phyloP scores from a whole-genome alignment of 2,329 filamentous ascomycete genomes.

The Botrytis medusae region DNA sequence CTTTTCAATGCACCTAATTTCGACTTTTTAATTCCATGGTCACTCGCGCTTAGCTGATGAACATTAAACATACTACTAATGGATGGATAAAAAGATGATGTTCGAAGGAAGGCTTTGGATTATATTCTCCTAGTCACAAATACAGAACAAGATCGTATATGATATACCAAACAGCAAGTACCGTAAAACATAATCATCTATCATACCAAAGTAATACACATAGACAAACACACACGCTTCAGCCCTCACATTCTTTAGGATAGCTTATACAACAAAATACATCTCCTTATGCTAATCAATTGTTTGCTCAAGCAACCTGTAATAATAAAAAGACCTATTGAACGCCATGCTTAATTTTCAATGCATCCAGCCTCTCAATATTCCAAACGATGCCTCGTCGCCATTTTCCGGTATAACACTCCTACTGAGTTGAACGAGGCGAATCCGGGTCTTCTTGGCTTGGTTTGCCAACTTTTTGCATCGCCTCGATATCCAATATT shows the following conservation, averaged over 20 bases:
- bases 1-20: too few relatives aligned
- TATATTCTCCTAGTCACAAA: not conserved
- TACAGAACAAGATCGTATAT: not conserved
- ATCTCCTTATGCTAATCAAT: conserved; percentile 10
- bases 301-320: conserved; percentile 4
- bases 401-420: not conserved
- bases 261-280: conserved; percentile 12
- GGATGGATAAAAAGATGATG: not conserved
- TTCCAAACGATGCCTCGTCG: not conserved
- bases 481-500: conserved; percentile 62
- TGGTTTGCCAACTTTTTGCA: conserved; percentile 37
- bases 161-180: not conserved
- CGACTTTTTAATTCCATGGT: too few relatives aligned
- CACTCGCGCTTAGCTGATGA: not conserved
- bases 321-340: not conserved
- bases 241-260: not conserved
- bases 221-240: not conserved
- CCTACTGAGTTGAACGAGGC: conserved; percentile 1
- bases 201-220: conserved; percentile 16
- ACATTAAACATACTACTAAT: not conserved
- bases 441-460: conserved; percentile 27
- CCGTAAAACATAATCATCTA: conserved; percentile 16
- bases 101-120: not conserved
- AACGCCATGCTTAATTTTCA: conserved; percentile 10
- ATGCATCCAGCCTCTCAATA: not conserved